Base-by-base conservation (phyloP, 768 basidiomycete species). In the Rhizopogon vesiculosus region DNA sequence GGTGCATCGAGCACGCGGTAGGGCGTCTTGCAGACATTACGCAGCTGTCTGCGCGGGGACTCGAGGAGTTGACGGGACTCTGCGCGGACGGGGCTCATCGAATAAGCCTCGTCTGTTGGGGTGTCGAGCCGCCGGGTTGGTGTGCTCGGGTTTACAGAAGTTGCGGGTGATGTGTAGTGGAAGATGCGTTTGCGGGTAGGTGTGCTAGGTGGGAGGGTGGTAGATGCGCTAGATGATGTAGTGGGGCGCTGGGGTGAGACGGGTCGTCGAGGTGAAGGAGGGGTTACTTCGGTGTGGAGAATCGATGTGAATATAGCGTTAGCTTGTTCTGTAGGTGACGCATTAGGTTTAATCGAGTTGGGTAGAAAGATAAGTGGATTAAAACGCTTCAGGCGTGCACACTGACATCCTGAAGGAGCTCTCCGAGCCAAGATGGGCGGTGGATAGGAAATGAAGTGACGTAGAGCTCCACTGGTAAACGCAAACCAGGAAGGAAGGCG, bases 1-100 rank as follows among this genome's bases (percentile, higher is more conserved):
- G 96, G 97, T 7, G 96, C 96, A 67, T 99, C 96, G 35, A 98
- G 81, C 1, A 98, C 96, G 56, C 97, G 85, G 75, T 96, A 98
- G 2, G 96, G 96, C 0, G 95, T 97, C 70, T 96, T 94, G 74
- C 88, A 88, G 1, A 98, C 89, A 56, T 78, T 86, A 43, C 96
- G 83, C 7, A 91, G 81, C 56, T 86, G 79, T 49, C 91, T 84
- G 29, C 91, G 79, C 0, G 95, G 93, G 53, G 87, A 90, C 59
- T 94, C 84, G 44, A 99, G 84, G 15, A 97, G 78, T 50, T 80
- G 80, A 28, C 91, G 85, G 60, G 86, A 91, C 63, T 89, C 87
- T 42, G 87, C 84, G 1, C 91, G 85, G 5, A 98, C 89, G 10
- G 96, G 96, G 49, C 86, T 89, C 74, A 93, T 84, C 10, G 91